Base-by-base conservation (phyloP, 2,329 filamentous ascomycete species). In the Phialophora verrucosa region DNA sequence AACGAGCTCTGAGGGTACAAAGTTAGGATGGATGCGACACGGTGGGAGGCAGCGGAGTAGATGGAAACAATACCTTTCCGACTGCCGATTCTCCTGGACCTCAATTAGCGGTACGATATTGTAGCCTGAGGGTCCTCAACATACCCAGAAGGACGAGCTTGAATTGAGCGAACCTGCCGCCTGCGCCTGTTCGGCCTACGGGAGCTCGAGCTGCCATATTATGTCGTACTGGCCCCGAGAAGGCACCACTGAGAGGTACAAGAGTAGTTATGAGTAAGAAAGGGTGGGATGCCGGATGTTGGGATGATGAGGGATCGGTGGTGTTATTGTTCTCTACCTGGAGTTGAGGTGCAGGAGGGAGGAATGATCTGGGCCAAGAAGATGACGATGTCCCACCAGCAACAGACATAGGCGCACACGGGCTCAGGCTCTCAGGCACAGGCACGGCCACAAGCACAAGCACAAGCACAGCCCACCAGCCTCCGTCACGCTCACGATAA, bases 121-220 rank as follows among this genome's bases (percentile, higher is more conserved):
- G 35, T 31, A 50, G 32, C 56, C 6, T 32, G 25, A 44, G 38
- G 27, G 50, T 60, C 58, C 61, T 62, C 23, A 65, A 77, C 90
- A 73, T 87, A 98, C 95, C 95, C 72, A 99, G 86, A 77, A 99
- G 85, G 72, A 99, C 95, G 75, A 99, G 87, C 86, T 99, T 99
- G 84, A 99, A 99, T 86, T 99, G 95, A 75, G 95, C 94, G 81
- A 99, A 98, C 76, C 94, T 90, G 66, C 72, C 70, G 69, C 71
- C 71, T 81, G 91, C 86, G 75, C 85, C 85, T 68, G 86, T 85
- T 72, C 87, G 83, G 76, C 83, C 84, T 77, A 85, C 84, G 87
- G 88, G 89, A 87, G 85, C 89, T 88, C 93, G 89, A 80, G 91
- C 87, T 82, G 93, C 91, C 94, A 98, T 98, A 79, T 75, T 84